These are phyloP conservation scores for Penicillium taxi DNA, from an alignment of 495 filamentous ascomycete genomes.

Conservation along the genomic window DNA sequence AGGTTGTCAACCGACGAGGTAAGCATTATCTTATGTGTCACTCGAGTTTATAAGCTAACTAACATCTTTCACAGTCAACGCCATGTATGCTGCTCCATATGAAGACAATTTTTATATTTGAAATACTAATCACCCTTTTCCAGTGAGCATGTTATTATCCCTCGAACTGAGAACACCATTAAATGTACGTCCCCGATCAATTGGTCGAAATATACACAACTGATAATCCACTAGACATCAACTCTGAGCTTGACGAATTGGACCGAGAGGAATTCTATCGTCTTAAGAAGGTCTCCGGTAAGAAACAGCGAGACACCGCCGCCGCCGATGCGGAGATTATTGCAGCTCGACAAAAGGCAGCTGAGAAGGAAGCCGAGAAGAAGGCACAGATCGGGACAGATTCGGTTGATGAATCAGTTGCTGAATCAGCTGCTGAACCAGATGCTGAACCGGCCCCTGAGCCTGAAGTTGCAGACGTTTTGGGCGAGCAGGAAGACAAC, in stretches of 20 bases:
- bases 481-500: conserved; percentile 80
- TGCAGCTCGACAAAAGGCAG: conserved; percentile 45
- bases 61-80: conserved; percentile 60
- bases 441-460: conserved; percentile 27
- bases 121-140: conserved; percentile 9
- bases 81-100: conserved; percentile 57
- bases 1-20: conserved; percentile 95
- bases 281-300: conserved; percentile 94
- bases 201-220: background rate
- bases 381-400: conserved; percentile 18
- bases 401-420: background rate
- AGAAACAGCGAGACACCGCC: conserved; percentile 81
- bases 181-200: conserved; percentile 57
- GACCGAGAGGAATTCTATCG: conserved; percentile 98
- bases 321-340: conserved; percentile 67
- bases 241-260: conserved; percentile 94
- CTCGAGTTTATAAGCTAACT: conserved; percentile 6
- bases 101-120: background rate
- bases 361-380: conserved; percentile 20
- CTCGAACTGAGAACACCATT: conserved; percentile 96
- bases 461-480: conserved; percentile 52
- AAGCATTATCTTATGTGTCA: conserved; percentile 16
- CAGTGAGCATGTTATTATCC: conserved; percentile 92
- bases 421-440: conserved; percentile 15
- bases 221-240: conserved; percentile 63